phyloP scores from a whole-genome alignment of 305 asterid genomes.

The Nicotiana rustica region DNA sequence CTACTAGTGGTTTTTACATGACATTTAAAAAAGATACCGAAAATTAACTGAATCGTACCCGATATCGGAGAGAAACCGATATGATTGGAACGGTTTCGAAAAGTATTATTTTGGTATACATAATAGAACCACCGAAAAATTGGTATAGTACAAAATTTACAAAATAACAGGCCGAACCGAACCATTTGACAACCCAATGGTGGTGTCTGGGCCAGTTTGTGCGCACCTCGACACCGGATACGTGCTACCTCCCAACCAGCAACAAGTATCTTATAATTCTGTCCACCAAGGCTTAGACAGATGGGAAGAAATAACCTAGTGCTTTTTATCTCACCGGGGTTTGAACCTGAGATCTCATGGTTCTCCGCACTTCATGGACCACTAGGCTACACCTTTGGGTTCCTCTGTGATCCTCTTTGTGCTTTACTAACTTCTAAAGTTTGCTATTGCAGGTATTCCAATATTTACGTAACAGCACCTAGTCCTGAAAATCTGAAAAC shows the following conservation, averaged over 20 bases:
- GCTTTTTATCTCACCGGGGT: background rate
- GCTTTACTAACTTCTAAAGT: background rate
- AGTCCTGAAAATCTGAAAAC: conserved; percentile 87
- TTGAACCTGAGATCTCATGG: background rate
- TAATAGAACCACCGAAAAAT: no score
- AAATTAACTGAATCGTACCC: no score
- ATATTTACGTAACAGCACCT: conserved; percentile 90
- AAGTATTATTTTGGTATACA: no score
- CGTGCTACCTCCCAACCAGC: background rate
- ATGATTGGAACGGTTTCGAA: no score
- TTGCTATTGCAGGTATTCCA: conserved; percentile 65
- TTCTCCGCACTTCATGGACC: background rate
- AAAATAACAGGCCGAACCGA: no score
- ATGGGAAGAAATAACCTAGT: background rate
- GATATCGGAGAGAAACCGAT: no score
- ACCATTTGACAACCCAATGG: no score
- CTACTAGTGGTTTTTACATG: no score
- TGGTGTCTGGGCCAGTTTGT: background rate
- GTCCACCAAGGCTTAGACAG: background rate
- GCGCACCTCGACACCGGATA: background rate
- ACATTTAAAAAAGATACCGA: no score
- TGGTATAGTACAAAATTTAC: no score
- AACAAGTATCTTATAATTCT: background rate
- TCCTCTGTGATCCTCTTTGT: background rate
- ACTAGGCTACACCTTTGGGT: background rate